A percentile compares a stretch with the other conserved stretches of the same genome.
Evolutionary conservation across 1,284 basidiomycete genomes (phyloP).

Genomic region (Apiotrichum mycotoxinovorans): DNA sequence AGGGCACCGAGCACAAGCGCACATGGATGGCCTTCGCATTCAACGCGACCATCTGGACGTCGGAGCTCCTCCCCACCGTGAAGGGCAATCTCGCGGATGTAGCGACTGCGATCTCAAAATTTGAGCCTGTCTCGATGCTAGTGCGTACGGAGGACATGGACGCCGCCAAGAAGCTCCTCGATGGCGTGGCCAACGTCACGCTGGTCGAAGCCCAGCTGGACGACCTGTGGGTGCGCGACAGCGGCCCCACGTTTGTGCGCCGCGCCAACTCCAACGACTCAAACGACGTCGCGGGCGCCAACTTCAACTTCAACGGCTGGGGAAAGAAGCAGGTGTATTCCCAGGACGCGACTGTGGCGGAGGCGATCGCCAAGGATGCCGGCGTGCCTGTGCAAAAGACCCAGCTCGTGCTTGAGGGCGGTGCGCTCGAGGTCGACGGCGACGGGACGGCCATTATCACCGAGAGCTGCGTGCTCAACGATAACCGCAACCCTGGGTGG

Average conservation of each 20-base stretch:
- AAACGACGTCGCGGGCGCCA: background rate
- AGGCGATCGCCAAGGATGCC: background rate
- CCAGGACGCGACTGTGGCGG: background rate
- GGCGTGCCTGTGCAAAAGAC: background rate
- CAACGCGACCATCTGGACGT: background rate
- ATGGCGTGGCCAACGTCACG: background rate
- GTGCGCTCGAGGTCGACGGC: constrained; percentile 12
- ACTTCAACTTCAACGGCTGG: constrained; percentile 9
- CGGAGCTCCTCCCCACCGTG: background rate
- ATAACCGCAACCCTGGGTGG: constrained; percentile 10
- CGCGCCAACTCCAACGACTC: background rate
- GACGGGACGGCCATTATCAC: constrained; percentile 8
- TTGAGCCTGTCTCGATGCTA: constrained; percentile 9
- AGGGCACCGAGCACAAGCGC: constrained; percentile 4
- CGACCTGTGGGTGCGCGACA: constrained; percentile 7
- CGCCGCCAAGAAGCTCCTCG: background rate
- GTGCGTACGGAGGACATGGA: background rate
- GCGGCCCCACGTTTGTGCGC: background rate
- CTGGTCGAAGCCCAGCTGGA: background rate
- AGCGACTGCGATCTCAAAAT: background rate
- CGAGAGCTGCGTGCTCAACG: constrained; percentile 10
- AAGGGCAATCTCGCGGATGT: background rate
- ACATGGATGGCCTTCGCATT: constrained; percentile 8
- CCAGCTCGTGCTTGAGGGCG: constrained; percentile 3
- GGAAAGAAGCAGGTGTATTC: background rate